Evolutionary conservation across 768 basidiomycete species (phyloP).

Genomic region (Amanita subjunquillea): DNA sequence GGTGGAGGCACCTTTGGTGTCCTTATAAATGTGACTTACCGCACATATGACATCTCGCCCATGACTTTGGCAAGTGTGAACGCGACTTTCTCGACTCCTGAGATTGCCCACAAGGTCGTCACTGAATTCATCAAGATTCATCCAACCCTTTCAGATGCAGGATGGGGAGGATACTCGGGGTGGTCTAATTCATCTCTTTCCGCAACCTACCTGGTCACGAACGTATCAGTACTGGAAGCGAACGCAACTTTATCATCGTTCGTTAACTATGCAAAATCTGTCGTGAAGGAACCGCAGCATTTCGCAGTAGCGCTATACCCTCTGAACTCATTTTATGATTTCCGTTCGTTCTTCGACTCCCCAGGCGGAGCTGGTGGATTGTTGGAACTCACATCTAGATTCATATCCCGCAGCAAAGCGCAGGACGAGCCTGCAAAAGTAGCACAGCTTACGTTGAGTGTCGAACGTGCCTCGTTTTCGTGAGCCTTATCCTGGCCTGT

Average conservation of each 20-base stretch:
- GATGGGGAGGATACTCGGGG: conserved; percentile 31
- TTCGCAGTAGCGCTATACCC: no score
- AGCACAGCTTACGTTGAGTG: no score
- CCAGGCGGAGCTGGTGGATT: neutral
- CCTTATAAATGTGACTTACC: conserved; percentile 36
- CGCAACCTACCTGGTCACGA: conserved; percentile 13
- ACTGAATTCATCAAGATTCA: conserved; percentile 24
- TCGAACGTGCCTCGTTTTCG: no score
- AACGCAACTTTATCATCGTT: neutral
- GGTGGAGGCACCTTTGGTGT: conserved; percentile 41
- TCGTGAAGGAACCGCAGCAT: no score
- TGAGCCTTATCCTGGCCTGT: no score
- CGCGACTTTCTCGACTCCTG: conserved; percentile 15
- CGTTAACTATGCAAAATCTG: neutral
- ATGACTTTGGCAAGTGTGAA: neutral
- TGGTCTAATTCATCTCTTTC: conserved; percentile 9
- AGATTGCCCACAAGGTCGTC: conserved; percentile 17
- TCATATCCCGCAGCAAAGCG: neutral
- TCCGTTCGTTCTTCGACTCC: no score
- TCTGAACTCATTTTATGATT: no score
- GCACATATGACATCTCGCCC: conserved; percentile 24
- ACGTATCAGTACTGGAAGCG: neutral
- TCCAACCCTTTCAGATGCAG: conserved; percentile 26
- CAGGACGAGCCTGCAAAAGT: no score
- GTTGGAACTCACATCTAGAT: neutral